Evolutionary conservation across 169 alveolate species (phyloP), one percentile per base, ranked within the genome.

Genomic region (Plasmodium chabaudi): DNA sequence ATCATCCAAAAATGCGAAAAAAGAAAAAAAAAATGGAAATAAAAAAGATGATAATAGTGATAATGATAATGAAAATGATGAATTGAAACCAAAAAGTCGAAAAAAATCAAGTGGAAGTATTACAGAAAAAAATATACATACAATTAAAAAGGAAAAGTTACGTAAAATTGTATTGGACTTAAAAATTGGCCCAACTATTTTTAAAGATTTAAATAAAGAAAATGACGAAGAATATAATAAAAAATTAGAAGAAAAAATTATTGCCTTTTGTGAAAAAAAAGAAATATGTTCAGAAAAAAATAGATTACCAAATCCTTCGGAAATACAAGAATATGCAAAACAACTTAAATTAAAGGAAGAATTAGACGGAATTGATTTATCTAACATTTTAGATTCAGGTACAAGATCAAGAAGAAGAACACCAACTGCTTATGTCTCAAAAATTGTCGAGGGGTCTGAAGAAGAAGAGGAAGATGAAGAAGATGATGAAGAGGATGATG

Each of bases 161-260:
- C 44, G 84, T 42, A 79, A 79, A 79, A 51, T 79, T 34, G 89
- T 79, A 39, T 55, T 79, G 39, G 89, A 79, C 10, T 19, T 79
- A 53, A 79, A 79, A 67, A 79, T 79, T 59, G 89, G 89, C 4
- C 89, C 89, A 55, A 79, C 89, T 19, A 79, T 79, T 21, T 79
- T 79, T 56, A 79, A 79, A 79, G 82, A 79, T 15, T 27, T 79
- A 68, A 67, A 61, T 51, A 79, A 79, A 79, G 84, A 79, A 64
- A 59, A 79, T 21, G 89, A 79, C 34, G 72, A 79, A 39, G 82
- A 57, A 46, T 79, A 79, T 60, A 79, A 79, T 67, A 79, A 65
- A 21, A 79, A 79, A 65, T 51, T 79, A 3, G 72, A 79, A 79
- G 63, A 79, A 47, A 51, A 72, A n/a, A 79, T 79, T 19, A 79